phyloP scores from a whole-genome alignment of 164 flowering plant genomes.

The Pachysandra terminalis region DNA sequence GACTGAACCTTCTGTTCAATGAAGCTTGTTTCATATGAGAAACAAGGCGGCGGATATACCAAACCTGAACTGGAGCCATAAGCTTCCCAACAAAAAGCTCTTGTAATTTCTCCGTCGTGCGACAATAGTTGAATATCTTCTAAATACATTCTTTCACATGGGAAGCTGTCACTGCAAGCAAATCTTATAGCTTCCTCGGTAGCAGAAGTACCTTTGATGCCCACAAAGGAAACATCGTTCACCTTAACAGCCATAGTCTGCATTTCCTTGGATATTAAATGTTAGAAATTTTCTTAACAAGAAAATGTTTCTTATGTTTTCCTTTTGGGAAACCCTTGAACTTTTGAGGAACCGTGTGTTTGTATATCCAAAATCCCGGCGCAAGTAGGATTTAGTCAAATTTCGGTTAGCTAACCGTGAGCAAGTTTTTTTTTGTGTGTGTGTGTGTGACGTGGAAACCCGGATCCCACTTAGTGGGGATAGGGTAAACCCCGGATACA shows the following conservation, averaged over 20 bases:
- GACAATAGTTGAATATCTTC: slow-evolving; percentile 54
- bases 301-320: no score
- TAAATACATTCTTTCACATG: slow-evolving; percentile 62
- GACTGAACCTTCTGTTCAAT: slow-evolving; percentile 26
- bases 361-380: no score
- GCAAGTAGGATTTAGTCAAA: no score
- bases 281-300: neutral
- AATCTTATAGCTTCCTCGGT: slow-evolving; percentile 69
- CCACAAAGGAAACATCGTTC: slow-evolving; percentile 44
- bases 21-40: slow-evolving; percentile 28
- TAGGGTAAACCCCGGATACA: no score
- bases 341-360: no score
- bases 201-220: slow-evolving; percentile 78
- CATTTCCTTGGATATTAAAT: slow-evolving; percentile 8
- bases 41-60: slow-evolving; percentile 62
- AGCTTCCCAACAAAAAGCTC: slow-evolving; percentile 82
- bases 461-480: no score
- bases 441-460: no score
- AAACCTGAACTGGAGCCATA: slow-evolving; percentile 50
- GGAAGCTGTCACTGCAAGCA: slow-evolving; percentile 72
- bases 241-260: slow-evolving; percentile 75
- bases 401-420: no score
- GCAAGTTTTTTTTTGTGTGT: no score
- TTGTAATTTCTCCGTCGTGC: slow-evolving; percentile 31
- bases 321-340: no score